phyloP scores from a whole-genome alignment of 805 yeast species.

The Saturnispora kantuleensis region DNA sequence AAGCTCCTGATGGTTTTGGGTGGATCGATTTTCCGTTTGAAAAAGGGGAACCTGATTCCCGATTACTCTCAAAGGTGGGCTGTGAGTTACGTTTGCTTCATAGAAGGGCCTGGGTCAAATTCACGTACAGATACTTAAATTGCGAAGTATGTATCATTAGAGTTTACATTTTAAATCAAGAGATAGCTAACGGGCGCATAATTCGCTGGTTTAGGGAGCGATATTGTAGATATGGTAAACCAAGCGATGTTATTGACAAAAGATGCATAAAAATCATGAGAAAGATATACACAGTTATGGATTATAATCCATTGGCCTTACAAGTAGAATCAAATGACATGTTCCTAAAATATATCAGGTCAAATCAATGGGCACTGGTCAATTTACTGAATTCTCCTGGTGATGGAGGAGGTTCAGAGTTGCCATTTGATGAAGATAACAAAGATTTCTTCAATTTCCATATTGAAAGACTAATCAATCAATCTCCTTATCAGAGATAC shows the following conservation, averaged over 20 bases:
- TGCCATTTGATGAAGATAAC: background rate
- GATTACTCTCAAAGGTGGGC: conserved; percentile 17
- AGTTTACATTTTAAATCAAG: conserved; percentile 40
- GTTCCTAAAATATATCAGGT: conserved; percentile 5
- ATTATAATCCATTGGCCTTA: conserved; percentile 35
- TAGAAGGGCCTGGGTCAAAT: conserved; percentile 30
- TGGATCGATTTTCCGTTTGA: conserved; percentile 45
- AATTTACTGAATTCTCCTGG: background rate
- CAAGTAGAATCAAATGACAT: conserved; percentile 9
- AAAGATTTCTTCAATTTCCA: conserved; percentile 21
- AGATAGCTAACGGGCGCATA: conserved; percentile 27
- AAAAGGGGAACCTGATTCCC: conserved; percentile 7
- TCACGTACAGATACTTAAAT: conserved; percentile 32
- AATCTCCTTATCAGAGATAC: conserved; percentile 11
- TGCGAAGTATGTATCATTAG: conserved; percentile 27
- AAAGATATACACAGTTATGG: conserved; percentile 32
- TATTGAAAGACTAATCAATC: conserved; percentile 27
- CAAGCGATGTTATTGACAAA: conserved; percentile 27
- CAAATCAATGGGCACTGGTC: conserved; percentile 2
- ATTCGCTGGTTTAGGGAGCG: conserved; percentile 28
- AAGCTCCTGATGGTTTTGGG: conserved; percentile 36
- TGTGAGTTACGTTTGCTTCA: conserved; percentile 35
- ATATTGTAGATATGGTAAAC: conserved; percentile 26
- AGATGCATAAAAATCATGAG: conserved; percentile 26
- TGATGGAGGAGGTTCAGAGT: background rate